These are phyloP conservation scores for Tolypocladium ophioglossoides DNA, from an alignment of 2,329 filamentous ascomycete genomes.

Conservation along the genomic window DNA sequence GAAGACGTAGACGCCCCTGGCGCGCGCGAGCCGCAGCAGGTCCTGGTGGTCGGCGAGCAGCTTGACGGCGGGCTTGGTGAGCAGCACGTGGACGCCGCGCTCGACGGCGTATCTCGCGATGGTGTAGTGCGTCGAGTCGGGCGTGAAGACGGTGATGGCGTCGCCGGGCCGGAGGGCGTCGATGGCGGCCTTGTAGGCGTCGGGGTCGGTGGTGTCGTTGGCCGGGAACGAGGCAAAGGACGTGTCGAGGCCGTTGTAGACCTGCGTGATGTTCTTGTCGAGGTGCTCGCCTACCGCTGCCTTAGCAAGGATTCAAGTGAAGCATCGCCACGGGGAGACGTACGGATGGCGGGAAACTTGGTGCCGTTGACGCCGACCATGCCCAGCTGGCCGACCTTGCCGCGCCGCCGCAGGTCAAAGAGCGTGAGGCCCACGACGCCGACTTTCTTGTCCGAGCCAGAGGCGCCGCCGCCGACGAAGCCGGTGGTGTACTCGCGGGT, in stretches of 20 bases:
- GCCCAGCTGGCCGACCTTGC: slow-evolving; percentile 74
- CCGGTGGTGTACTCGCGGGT: slow-evolving; percentile 97
- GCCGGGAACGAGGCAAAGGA: slow-evolving; percentile 76
- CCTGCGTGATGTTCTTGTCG: slow-evolving; percentile 74
- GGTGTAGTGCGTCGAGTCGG: slow-evolving; percentile 84
- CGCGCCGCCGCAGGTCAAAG: slow-evolving; percentile 78
- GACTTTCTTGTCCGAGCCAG: slow-evolving; percentile 89
- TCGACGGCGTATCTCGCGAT: slow-evolving; percentile 90
- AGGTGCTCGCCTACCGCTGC: slow-evolving; percentile 54
- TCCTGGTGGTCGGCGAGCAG: slow-evolving; percentile 67
- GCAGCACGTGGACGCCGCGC: slow-evolving; percentile 76
- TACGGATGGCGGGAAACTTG: slow-evolving; percentile 87
- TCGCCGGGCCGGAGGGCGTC: slow-evolving; percentile 72
- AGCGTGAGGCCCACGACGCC: slow-evolving; percentile 85
- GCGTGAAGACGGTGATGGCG: slow-evolving; percentile 93
- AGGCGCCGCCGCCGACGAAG: slow-evolving; percentile 75
- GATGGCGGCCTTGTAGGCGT: slow-evolving; percentile 82
- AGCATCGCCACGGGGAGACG: slow-evolving; percentile 19
- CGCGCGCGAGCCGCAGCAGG: slow-evolving; percentile 60
- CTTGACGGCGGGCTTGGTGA: slow-evolving; percentile 92
- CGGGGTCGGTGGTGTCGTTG: slow-evolving; percentile 61
- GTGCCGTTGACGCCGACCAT: slow-evolving; percentile 86
- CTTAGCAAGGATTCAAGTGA: too few species aligned
- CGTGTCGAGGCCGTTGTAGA: slow-evolving; percentile 82
- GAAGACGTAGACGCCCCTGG: slow-evolving; percentile 78